These are phyloP conservation scores for Mallotus repandus DNA, from an alignment of 441 rosid species.

Conservation along the genomic window DNA sequence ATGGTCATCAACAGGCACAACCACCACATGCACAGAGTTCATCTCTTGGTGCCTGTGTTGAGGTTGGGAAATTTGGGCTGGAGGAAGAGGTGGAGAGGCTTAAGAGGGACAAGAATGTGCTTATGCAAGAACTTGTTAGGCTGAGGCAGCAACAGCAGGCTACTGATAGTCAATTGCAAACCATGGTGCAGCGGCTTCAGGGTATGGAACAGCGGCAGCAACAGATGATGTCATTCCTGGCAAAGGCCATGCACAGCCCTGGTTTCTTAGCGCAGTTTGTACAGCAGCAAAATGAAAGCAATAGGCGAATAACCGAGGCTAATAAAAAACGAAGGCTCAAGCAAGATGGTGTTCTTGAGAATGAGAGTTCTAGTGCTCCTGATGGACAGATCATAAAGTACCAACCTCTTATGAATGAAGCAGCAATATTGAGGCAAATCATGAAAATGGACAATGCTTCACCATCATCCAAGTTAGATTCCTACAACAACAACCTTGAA, in stretches of 20 bases:
- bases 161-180: conserved; percentile 75
- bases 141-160: conserved; percentile 89
- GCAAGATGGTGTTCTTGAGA: conserved; percentile 56
- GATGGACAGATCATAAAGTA: conserved; percentile 92
- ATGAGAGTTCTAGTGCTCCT: conserved; percentile 40
- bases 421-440: conserved; percentile 66
- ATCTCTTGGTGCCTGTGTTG: conserved; percentile 73
- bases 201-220: conserved; percentile 97
- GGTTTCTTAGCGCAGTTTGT: conserved; percentile 88
- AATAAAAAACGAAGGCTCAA: conserved; percentile 83
- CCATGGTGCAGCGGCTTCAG: conserved; percentile 81
- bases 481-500: conserved; percentile 45
- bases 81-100: conserved; percentile 95
- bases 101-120: conserved; percentile 90
- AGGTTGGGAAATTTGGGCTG: conserved; percentile 89
- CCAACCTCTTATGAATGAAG: conserved; percentile 69
- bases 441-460: conserved; percentile 49
- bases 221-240: conserved; percentile 91
- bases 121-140: conserved; percentile 93
- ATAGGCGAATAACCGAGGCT: conserved; percentile 56
- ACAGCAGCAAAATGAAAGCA: conserved; percentile 89
- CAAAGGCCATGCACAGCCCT: conserved; percentile 90
- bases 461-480: conserved; percentile 37
- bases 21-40: conserved; percentile 50
- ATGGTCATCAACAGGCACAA: conserved; percentile 55